Base-by-base conservation (phyloP, 2,329 filamentous ascomycete species). In the Sporothrix sp. region DNA sequence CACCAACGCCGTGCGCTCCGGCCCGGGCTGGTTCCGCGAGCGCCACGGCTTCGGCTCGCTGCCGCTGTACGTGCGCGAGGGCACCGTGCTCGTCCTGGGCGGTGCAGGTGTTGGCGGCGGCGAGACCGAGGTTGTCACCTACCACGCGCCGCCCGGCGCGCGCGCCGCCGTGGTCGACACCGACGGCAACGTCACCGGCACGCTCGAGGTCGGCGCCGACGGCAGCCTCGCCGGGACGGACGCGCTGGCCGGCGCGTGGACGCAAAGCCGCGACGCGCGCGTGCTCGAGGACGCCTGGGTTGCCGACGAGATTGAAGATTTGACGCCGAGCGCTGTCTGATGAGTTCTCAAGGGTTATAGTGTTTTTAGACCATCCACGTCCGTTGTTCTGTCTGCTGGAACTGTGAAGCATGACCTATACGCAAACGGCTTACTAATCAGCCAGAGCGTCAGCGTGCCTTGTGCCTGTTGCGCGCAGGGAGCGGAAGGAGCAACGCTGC, bases 1-100 rank as follows among this genome's bases (percentile, higher is more conserved):
- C 59, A 73, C 70, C 54, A 64, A 73, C 57, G 70, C 71, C 66
- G 59, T 73, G 56, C 63, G 74, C 59, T 63, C 68, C 40, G 71
- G 77, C 25, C 71, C 75, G 0, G 70, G 68, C 14, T 82, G 79
- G 79, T 79, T 79, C 59, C 74, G 64, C 23, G 79, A 82, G 65
- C 76, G 65, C 50, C 79, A 82, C 56, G 69, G 65, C 2, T 82
- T 82, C 56, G 72, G 73, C 40, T 78, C 73, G 1, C 60, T 82
- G 54, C 79, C 79, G 3, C 62, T 82, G 3, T 75, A 81, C 35
- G 70, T 82, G 25, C 68, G 79, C 14, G 27, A 43, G 3, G 32
- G 32, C 27, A 43, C 27, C 18, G 14, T 43, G 13, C 27, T 43
- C 5, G 10, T 43, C 8, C 40, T 43, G 4, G 40, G 40, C 4